These are phyloP conservation scores for Chlamydomonas incerta DNA, from an alignment of 139 green algal genomes.

Conservation along the genomic window DNA sequence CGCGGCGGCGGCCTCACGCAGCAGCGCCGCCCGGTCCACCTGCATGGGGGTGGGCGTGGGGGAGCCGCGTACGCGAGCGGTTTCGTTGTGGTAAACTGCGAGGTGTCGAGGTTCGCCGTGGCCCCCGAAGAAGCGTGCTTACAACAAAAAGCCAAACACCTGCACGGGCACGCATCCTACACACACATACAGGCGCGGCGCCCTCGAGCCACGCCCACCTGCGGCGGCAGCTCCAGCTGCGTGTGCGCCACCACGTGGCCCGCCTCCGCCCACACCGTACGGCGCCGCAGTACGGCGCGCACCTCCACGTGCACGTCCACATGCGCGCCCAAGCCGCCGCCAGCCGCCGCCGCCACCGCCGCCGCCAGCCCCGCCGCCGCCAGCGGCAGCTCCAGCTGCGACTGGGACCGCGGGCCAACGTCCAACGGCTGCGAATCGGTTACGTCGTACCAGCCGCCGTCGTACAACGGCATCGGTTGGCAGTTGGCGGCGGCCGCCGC, in stretches of 20 bases:
- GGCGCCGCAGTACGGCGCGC: conserved; percentile 47
- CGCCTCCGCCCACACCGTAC: conserved; percentile 58
- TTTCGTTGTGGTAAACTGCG: too few relatives aligned
- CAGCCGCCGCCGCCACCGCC: background rate
- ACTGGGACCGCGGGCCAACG: background rate
- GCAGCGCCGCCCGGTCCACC: background rate
- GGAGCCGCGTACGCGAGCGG: too few relatives aligned
- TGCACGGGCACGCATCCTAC: too few relatives aligned
- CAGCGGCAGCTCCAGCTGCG: background rate
- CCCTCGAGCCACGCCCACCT: too few relatives aligned
- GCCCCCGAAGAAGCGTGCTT: too few relatives aligned
- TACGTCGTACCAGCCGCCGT: conserved; percentile 40
- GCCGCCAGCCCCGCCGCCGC: background rate
- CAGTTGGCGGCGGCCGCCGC: background rate
- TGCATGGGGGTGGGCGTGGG: too few relatives aligned
- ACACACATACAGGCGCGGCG: too few relatives aligned
- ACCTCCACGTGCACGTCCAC: conserved; percentile 67
- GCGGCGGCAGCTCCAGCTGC: conserved; percentile 52
- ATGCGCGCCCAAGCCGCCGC: background rate
- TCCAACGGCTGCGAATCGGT: background rate
- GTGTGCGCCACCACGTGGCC: conserved; percentile 63
- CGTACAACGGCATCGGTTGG: background rate
- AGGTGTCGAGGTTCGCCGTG: too few relatives aligned
- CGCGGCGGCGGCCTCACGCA: background rate
- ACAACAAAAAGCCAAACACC: too few relatives aligned